These are phyloP conservation scores for Singerocomus rubriflavus DNA, from an alignment of 1,284 basidiomycete genomes.

Conservation along the genomic window DNA sequence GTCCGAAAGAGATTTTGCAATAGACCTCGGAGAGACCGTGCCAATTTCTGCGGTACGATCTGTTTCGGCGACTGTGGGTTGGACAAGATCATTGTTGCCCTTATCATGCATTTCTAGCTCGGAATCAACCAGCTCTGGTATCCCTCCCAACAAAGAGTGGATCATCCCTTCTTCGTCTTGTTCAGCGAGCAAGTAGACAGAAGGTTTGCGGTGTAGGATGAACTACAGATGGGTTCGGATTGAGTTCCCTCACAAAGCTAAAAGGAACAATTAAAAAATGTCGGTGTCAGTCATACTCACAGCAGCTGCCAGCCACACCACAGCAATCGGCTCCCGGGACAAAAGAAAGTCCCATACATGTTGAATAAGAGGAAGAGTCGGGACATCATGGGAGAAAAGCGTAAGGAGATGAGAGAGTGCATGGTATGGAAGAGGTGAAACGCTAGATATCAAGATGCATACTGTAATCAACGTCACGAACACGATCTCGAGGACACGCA, in stretches of 20 bases:
- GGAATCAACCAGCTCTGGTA: conserved; percentile 62
- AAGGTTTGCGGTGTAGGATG: conserved; percentile 57
- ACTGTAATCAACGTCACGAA: conserved; percentile 2
- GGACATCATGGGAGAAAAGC: conserved; percentile 87
- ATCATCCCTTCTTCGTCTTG: conserved; percentile 80
- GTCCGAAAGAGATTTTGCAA: neutral
- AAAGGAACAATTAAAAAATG: neutral
- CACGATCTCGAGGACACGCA: conserved; percentile 33
- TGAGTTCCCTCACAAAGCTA: neutral
- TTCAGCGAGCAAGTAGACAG: conserved; percentile 51
- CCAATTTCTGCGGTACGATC: conserved; percentile 1
- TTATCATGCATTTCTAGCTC: conserved; percentile 28
- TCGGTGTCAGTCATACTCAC: conserved; percentile 45
- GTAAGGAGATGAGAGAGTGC: conserved; percentile 90
- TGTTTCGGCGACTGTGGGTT: neutral
- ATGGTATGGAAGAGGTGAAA: conserved; percentile 76
- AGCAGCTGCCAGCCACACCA: conserved; percentile 80
- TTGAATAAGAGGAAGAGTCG: conserved; percentile 80
- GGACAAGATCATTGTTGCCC: neutral
- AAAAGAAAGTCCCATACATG: conserved; percentile 88
- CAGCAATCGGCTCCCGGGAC: conserved; percentile 74
- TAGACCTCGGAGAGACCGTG: neutral
- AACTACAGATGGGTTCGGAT: conserved; percentile 41
- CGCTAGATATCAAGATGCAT: conserved; percentile 31
- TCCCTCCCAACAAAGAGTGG: conserved; percentile 73